phyloP scores from a whole-genome alignment of 805 yeast genomes.

The Sugiyamaella smithiae region DNA sequence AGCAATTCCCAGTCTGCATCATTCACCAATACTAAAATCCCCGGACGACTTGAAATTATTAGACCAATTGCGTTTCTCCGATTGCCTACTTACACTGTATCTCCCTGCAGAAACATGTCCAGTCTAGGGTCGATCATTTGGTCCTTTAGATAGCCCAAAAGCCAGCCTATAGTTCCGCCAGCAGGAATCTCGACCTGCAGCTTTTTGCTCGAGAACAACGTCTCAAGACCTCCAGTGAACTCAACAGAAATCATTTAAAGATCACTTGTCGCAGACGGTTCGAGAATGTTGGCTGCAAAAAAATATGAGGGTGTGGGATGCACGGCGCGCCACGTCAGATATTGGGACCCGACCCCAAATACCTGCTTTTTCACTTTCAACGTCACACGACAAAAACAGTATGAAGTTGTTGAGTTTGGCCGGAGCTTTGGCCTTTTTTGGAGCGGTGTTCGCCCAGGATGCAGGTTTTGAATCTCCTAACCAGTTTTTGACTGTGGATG shows the following conservation, averaged over 20 bases:
- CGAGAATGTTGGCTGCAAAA: too few species aligned
- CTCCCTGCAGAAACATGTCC: conserved; percentile 79
- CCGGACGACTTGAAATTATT: conserved; percentile 84
- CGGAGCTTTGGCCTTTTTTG: neutral
- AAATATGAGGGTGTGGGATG: neutral
- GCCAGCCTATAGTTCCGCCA: conserved; percentile 43
- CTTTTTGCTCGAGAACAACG: conserved; percentile 60
- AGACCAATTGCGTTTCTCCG: too few species aligned
- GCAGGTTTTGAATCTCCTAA: neutral
- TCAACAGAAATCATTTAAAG: conserved; percentile 29
- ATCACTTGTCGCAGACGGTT: too few species aligned
- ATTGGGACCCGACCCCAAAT: too few species aligned
- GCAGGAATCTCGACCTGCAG: conserved; percentile 44
- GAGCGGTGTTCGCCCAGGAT: neutral
- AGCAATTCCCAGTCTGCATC: conserved; percentile 97
- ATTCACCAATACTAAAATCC: conserved; percentile 84
- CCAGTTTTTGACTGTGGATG: conserved; percentile 6
- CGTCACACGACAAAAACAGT: neutral
- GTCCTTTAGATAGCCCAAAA: conserved; percentile 53
- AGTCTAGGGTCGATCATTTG: conserved; percentile 57
- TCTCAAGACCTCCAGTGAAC: conserved; percentile 76
- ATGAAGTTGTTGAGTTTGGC: conserved; percentile 1
- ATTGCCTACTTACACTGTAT: conserved; percentile 49
- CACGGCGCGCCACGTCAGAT: conserved; percentile 6
- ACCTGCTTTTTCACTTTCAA: neutral